Base-by-base conservation (phyloP, 805 yeast species). In the Wickerhamia fluorescens region DNA sequence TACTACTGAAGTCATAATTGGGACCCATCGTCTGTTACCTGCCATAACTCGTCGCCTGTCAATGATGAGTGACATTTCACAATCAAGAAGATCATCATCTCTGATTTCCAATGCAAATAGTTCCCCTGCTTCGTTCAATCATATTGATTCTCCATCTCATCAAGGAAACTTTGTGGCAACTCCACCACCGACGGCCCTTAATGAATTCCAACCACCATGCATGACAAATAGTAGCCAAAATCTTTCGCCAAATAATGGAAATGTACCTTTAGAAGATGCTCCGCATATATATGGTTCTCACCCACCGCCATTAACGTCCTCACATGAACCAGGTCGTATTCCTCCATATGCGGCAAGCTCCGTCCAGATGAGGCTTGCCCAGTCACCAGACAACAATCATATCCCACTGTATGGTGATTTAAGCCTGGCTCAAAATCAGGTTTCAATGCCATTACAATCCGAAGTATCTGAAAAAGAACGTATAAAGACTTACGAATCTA, bases 1-100 rank as follows among this genome's bases (percentile, higher is more conserved):
- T 46, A 83, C 87, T 29, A 72, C 85, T 2, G 95, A 83, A 51
- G 71, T 86, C 2, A 65, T 84, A 14, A 68, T 87, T 16, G 96
- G 96, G 3, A 86, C 94, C 0, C 79, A 73, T 41, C 60, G 89
- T 38, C 29, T 27, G 29, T n/a, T n/a, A n/a, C n/a, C n/a, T n/a
- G n/a, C n/a, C n/a, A n/a, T n/a, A n/a, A n/a, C n/a, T n/a, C n/a
- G n/a, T n/a, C n/a, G n/a, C n/a, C 28, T 13, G 11, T 18, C 28
- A 5, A 26, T 22, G 13, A 15, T 19, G 25, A 14, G 21, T 11
- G 19, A 22, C 6, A 14, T 23, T 7, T n/a, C n/a, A n/a, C n/a
- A n/a, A n/a, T 24, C 33, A 17, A 17, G 22, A 18, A 12, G 18
- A 17, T 25, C 28, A 3, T 23, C 36, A 5, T 16, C 20, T 8